phyloP scores from a whole-genome alignment of 2,329 filamentous ascomycete genomes.

The Fusarium armeniacum region DNA sequence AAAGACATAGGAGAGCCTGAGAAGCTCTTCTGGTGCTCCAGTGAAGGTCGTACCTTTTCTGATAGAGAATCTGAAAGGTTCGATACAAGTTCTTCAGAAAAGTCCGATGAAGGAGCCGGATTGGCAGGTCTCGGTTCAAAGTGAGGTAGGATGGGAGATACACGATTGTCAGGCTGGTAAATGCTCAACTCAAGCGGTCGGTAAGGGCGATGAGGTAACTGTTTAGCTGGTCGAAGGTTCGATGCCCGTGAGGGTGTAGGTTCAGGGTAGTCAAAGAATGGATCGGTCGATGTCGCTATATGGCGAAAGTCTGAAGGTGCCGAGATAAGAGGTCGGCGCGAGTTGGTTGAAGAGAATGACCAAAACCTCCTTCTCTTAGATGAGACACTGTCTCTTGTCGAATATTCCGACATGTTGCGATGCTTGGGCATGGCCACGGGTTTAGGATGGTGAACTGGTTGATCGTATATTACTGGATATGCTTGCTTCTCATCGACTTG shows the following conservation, averaged over 20 bases:
- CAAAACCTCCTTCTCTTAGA: conserved; percentile 63
- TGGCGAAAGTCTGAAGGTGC: conserved; percentile 72
- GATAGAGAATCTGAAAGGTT: conserved; percentile 46
- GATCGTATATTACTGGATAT: conserved; percentile 49
- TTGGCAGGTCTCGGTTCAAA: conserved; percentile 60
- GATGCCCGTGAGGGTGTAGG: conserved; percentile 42
- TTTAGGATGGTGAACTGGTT: conserved; percentile 49
- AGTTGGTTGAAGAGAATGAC: conserved; percentile 58
- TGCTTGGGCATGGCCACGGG: conserved; percentile 48
- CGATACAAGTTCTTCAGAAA: conserved; percentile 51
- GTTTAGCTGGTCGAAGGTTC: conserved; percentile 45
- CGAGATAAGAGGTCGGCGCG: conserved; percentile 70
- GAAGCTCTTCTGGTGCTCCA: conserved; percentile 60
- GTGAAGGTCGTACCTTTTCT: conserved; percentile 51
- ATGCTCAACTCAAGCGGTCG: conserved; percentile 71
- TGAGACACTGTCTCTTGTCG: conserved; percentile 58
- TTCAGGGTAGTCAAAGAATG: conserved; percentile 51
- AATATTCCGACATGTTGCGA: conserved; percentile 42
- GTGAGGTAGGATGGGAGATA: conserved; percentile 70
- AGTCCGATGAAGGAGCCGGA: conserved; percentile 52
- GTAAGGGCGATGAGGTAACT: conserved; percentile 57
- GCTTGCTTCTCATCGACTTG: conserved; percentile 52
- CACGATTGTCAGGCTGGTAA: conserved; percentile 56
- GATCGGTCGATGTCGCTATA: conserved; percentile 64
- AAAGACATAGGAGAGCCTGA: conserved; percentile 66